Base-by-base conservation (phyloP, 2,329 filamentous ascomycete genomes). In the Hymenoscyphus fraxineus region DNA sequence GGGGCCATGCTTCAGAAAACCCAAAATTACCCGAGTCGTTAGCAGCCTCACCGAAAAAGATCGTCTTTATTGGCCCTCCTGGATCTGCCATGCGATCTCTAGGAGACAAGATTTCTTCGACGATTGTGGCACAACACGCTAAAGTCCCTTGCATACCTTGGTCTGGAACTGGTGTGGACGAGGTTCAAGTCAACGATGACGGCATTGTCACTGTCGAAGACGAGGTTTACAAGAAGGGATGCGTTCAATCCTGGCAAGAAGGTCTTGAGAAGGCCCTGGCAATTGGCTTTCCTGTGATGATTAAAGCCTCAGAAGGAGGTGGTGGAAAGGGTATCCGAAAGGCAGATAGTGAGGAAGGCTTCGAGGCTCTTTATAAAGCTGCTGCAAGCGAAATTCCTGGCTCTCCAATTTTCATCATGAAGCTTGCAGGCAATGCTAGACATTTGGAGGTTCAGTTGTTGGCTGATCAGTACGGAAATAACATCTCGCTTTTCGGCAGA, bases 361-460 rank as follows among this genome's bases (percentile, higher is more conserved):
- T 99, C 74, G 84, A 90, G 76, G 83, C 84, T 71, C 83, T 98
- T 57, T 99, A 98, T 85, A 95, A 96, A 79, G 95, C 94, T 57
- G 95, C 96, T 27, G 93, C 95, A 5, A 96, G 90, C 78, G 96
- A 99, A 79, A 98, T 99, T 71, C 96, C 95, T 12, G 96, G 96
- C 58, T 99, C 95, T 38, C 95, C 96, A 71, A 99, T 99, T 80
- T 99, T 99, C 85, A 96, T 99, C 81, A 99, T 99, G 95, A 97
- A 99, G 87, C 83, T 99, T 68, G 95, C 95, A 59, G 95, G 94
- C 72, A 97, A 96, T 76, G 95, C 95, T 51, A 85, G 95, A 72
- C 95, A 99, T 85, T 83, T 99, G 80, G 95, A 99, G 80, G 96
- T 99, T 65, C 95, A 99, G 81, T 83, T 99, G 70, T 84, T 99